Conservation (phyloP, 2,329 filamentous ascomycete species). For the Talaromyces islandicus region DNA sequence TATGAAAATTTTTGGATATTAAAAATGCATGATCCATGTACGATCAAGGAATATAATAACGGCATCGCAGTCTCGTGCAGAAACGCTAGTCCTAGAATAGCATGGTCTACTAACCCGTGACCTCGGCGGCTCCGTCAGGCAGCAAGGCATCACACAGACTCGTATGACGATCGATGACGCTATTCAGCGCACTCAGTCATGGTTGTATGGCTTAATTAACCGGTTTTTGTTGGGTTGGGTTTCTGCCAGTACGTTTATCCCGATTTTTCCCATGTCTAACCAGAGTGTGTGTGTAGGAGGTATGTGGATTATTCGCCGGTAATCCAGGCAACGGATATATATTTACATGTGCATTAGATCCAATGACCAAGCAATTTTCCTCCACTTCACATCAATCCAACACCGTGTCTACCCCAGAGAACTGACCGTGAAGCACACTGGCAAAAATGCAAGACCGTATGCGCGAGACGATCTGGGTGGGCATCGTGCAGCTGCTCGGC, state of each 20-base stretch:
- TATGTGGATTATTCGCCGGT: background rate
- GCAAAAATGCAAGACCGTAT: conserved; percentile 36
- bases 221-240: no score
- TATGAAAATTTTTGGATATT: background rate
- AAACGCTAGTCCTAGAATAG: background rate
- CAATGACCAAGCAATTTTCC: no score
- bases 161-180: no score
- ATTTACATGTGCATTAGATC: background rate
- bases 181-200: background rate
- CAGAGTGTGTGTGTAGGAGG: no score
- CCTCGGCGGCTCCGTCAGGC: background rate
- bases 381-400: no score
- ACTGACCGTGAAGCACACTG: conserved; percentile 31
- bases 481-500: conserved; percentile 14
- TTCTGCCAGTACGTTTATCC: no score
- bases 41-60: background rate
- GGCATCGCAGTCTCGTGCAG: background rate
- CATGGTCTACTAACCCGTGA: background rate
- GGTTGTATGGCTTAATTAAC: no score
- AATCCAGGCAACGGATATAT: background rate
- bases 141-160: background rate
- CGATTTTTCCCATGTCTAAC: no score
- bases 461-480: conserved; percentile 26
- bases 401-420: no score
- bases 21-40: background rate